Evolutionary conservation across 257 asterid species (phyloP), one percentile per base, ranked within the genome.

Genomic region (Petunia secreta): DNA sequence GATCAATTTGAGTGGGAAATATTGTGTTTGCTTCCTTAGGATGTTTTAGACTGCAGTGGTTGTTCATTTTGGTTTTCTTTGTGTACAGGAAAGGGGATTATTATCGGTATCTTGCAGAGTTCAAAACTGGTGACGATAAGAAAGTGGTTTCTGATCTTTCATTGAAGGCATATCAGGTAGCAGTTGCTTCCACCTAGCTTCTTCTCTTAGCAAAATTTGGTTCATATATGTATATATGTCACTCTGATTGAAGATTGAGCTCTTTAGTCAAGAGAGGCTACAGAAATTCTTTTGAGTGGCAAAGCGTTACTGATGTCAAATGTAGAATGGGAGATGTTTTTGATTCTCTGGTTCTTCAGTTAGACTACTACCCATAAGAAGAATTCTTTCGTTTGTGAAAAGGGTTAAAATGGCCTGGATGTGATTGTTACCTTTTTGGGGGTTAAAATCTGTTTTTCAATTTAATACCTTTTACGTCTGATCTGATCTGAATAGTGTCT

Each of bases 21-120:
- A 13, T 65, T 65, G 11, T 39, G 2, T 39, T 13, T 65, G 52
- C 34, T 39, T 48, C 13, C 46, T 5, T 65, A 15, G 73, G 52
- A 6, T 13, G 50, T 13, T 40, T 34, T 5, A 39, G 39, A 39
- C 34, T 39, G 38, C 73, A 39, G 71, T 39, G 50, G 8, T 65
- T 63, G 44, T 63, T 65, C 73, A 39, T 64, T 64, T 64, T 5
- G 50, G 46, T 65, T 65, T 40, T 64, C 52, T 39, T 65, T 65
- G 73, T 15, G 16, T 65, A 39, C 50, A 65, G 73, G 73, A 65
- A 65, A 65, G 73, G 73, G 50, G 73, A 65, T 65, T 65, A 65
- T 65, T 65, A 65, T 65, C 73, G 73, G 34, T 65, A 65, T 39
- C 73, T 65, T 65, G 73, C 73, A 13, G 73, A 65, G 73, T 65